These are phyloP conservation scores for Candida broadrunensis DNA, from an alignment of 805 yeast species.

Conservation along the genomic window DNA sequence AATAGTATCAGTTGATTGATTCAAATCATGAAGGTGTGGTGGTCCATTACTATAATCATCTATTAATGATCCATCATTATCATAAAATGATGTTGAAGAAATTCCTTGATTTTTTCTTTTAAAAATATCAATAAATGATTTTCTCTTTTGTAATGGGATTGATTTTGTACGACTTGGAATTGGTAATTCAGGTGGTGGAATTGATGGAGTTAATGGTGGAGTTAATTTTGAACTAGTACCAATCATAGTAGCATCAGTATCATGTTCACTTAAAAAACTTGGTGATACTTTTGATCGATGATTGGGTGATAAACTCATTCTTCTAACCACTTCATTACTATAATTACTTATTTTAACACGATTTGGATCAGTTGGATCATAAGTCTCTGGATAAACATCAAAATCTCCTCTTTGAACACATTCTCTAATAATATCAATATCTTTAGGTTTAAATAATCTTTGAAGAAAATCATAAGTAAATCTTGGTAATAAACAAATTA, in stretches of 20 bases:
- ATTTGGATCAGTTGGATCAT: constrained; percentile 80
- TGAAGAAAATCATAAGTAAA: constrained; percentile 56
- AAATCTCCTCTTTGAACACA: constrained; percentile 66
- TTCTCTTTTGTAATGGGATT: constrained; percentile 19
- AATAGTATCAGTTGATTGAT: constrained; percentile 27
- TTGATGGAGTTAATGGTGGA: constrained; percentile 5
- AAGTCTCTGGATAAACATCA: constrained; percentile 59
- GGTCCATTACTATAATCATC: neutral
- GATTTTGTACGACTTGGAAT: neutral
- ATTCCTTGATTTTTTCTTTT: constrained; percentile 31
- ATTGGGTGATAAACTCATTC: constrained; percentile 14
- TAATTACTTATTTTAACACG: constrained; percentile 52
- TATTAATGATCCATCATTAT: neutral
- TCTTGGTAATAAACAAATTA: constrained; percentile 66
- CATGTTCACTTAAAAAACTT: neutral
- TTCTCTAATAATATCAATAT: constrained; percentile 72
- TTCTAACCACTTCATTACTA: constrained; percentile 13
- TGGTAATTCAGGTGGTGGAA: constrained; percentile 4
- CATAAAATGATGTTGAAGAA: constrained; percentile 8
- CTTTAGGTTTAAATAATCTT: constrained; percentile 57
- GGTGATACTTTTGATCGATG: constrained; percentile 1
- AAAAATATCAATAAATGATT: constrained; percentile 27
- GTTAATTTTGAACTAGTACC: neutral
- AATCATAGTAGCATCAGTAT: neutral
- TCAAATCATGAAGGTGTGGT: constrained; percentile 13